Evolutionary conservation across 768 basidiomycete genomes (phyloP), one percentile per base, ranked within the genome.

Genomic region (Podaxis sp.): DNA sequence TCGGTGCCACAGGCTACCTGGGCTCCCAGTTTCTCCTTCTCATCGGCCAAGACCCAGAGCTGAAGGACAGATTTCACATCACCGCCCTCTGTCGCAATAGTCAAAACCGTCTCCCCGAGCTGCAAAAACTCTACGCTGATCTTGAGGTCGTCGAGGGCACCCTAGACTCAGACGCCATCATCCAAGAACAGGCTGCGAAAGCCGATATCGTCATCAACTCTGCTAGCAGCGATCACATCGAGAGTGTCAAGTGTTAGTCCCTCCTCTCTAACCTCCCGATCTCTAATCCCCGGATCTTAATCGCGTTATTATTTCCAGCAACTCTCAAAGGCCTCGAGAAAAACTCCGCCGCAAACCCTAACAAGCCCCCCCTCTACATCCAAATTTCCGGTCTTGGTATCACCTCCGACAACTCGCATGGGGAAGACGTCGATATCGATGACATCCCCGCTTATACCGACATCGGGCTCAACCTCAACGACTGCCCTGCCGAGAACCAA

Each of bases 321-420:
- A 78, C 71, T 25, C 71, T 80, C 1, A 67, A 66, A 1, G 79
- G 77, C 11, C 67, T 80, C 14, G 71, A 76, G 62, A 72, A 65
- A n/a, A 70, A 70, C 58, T 74, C 76, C 14, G 68, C 66, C n/a
- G 65, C 63, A 28, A 66, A 72, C 11, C 74, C 75, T 1, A 75
- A 70, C 11, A 71, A 72, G 27, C 74, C 77, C 1, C 80, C 79
- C 0, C 58, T 79, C 25, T 81, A 78, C 56, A 70, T 81, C 50
- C 78, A 81, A 42, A 66, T 78, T 18, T 79, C 79, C 1, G 79
- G 79, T 2, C 66, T 69, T 10, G 78, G 74, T 18, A 73, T 81
- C 48, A 50, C 73, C 36, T 73, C 73, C 57, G 76, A 80, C 67
- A 76, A 76, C 59, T 70, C 75, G 4, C 70, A 70, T 23, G 79